Percentiles rank a stretch among this genome's conserved stretches.
phyloP scores from a whole-genome alignment of 768 basidiomycete genomes.

The Udeniomyces megalosporus region DNA sequence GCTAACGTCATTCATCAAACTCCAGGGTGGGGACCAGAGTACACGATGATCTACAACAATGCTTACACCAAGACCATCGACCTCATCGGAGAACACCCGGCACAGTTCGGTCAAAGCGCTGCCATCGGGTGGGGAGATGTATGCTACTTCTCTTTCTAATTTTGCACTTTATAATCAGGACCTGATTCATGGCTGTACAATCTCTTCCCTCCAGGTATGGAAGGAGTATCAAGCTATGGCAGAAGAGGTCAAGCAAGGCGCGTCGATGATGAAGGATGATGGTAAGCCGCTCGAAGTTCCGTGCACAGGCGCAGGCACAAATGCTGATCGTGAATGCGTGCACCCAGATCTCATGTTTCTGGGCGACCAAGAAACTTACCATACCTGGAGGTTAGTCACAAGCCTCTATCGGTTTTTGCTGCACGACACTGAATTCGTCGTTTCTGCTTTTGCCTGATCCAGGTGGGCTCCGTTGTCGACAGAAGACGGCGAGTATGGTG shows the following conservation, averaged over 20 bases:
- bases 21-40: slow-evolving; percentile 5
- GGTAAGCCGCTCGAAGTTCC: too few relatives aligned
- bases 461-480: not conserved
- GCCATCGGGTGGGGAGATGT: not conserved
- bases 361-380: slow-evolving; percentile 1
- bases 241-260: not conserved
- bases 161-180: not conserved
- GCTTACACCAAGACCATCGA: not conserved
- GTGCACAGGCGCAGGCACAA: too few relatives aligned
- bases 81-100: not conserved
- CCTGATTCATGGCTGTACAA: not conserved
- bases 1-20: too few relatives aligned
- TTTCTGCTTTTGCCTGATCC: not conserved
- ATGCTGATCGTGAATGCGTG: not conserved
- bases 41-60: slow-evolving; percentile 3
- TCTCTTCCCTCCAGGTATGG: not conserved
- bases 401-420: not conserved
- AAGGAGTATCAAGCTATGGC: not conserved
- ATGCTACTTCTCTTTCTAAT: too few relatives aligned
- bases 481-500: not conserved
- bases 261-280: slow-evolving; percentile 10
- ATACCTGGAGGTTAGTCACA: slow-evolving; percentile 3
- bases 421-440: not conserved
- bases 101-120: slow-evolving; percentile 1
- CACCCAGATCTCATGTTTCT: slow-evolving; percentile 10